Evolutionary conservation across 345 rosid genomes (phyloP).

Genomic region (Moricandia arvensis): DNA sequence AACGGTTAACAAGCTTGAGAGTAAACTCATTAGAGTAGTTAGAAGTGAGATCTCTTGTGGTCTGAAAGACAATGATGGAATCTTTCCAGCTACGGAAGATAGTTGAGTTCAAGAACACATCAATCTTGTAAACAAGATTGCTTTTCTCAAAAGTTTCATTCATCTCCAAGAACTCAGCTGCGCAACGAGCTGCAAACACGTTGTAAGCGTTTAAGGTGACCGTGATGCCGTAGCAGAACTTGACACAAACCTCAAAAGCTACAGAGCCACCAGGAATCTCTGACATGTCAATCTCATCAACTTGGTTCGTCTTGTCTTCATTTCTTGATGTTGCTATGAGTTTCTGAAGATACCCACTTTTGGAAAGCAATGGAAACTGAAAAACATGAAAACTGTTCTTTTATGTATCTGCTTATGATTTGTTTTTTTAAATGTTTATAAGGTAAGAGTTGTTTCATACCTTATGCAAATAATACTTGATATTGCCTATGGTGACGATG

Average conservation of each 20-base stretch:
- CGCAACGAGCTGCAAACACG: constrained; percentile 38
- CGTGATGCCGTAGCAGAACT: constrained; percentile 33
- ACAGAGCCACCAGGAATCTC: constrained; percentile 55
- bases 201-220: constrained; percentile 45
- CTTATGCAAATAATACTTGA: constrained; percentile 65
- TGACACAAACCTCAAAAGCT: constrained; percentile 45
- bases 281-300: constrained; percentile 38
- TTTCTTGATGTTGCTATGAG: constrained; percentile 38
- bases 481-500: constrained; percentile 47
- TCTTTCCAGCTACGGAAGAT: constrained; percentile 57
- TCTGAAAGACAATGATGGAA: constrained; percentile 47
- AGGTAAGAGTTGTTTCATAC: constrained; percentile 29
- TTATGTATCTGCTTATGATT: background rate
- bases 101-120: constrained; percentile 53
- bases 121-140: constrained; percentile 54
- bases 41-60: constrained; percentile 40
- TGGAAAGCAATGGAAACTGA: constrained; percentile 71
- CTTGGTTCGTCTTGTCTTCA: constrained; percentile 34
- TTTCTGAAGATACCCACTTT: constrained; percentile 53
- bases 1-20: constrained; percentile 26
- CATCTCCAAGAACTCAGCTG: constrained; percentile 55
- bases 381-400: background rate
- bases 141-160: constrained; percentile 54
- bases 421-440: background rate
- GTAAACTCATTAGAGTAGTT: background rate